These are phyloP conservation scores for Populus simonii DNA, from an alignment of 345 rosid species.

Conservation along the genomic window DNA sequence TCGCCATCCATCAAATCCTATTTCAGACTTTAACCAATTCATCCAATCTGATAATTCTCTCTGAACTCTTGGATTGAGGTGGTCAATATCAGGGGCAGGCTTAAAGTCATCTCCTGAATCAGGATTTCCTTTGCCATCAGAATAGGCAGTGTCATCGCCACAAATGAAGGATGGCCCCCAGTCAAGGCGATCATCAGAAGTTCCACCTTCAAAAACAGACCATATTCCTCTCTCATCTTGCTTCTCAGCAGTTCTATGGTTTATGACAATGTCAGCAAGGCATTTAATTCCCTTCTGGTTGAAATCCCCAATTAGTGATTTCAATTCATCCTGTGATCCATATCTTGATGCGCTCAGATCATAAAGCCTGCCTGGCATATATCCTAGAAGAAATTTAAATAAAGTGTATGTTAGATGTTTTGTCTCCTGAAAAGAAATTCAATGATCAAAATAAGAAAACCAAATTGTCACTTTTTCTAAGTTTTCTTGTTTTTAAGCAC, in stretches of 20 bases:
- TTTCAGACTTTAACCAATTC: conserved; percentile 79
- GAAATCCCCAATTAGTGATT: conserved; percentile 50
- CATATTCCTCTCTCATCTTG: conserved; percentile 61
- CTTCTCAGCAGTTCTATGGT: conserved; percentile 77
- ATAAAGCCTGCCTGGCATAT: conserved; percentile 84
- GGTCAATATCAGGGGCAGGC: conserved; percentile 84
- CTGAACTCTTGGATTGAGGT: conserved; percentile 62
- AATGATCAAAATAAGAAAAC: neutral
- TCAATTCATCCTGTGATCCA: conserved; percentile 54
- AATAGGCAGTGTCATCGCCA: conserved; percentile 39
- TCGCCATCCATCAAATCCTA: conserved; percentile 77
- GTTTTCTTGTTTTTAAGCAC: neutral
- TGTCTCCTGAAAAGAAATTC: neutral
- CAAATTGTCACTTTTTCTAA: neutral
- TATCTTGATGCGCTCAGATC: conserved; percentile 69
- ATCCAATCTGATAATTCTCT: conserved; percentile 77
- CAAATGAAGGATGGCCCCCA: conserved; percentile 85
- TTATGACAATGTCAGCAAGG: conserved; percentile 80
- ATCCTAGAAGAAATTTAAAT: conserved; percentile 40
- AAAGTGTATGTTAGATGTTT: neutral
- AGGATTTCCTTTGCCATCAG: conserved; percentile 65
- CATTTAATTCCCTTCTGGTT: conserved; percentile 56
- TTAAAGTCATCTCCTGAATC: conserved; percentile 53
- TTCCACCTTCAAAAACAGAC: conserved; percentile 82
- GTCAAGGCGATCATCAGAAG: conserved; percentile 67